Evolutionary conservation across 345 rosid genomes (phyloP).

Genomic region (Fremontodendron californicum): DNA sequence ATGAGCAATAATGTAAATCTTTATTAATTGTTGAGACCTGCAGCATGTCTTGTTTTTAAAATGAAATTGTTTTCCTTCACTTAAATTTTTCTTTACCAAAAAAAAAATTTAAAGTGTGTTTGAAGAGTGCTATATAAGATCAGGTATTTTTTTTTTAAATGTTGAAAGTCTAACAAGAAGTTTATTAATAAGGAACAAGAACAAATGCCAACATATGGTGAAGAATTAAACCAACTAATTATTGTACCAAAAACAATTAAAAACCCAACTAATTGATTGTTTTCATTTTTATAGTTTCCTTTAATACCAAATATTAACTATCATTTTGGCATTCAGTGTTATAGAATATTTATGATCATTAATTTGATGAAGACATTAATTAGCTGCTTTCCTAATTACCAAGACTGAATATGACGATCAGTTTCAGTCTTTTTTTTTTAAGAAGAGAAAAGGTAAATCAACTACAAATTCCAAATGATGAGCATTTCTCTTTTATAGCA

Average conservation of each 20-base stretch:
- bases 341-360: neutral
- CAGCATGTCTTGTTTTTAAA: no score
- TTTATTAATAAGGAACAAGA: neutral
- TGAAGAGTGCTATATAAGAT: neutral
- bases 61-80: no score
- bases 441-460: neutral
- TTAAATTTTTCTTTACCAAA: neutral
- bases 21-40: no score
- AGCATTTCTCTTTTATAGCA: neutral
- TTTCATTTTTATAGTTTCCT: neutral
- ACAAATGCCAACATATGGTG: neutral
- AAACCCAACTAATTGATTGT: neutral
- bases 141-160: neutral
- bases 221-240: neutral
- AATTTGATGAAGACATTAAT: neutral
- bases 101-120: neutral
- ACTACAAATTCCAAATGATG: neutral
- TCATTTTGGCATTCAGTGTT: neutral
- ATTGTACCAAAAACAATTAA: neutral
- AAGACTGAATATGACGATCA: neutral
- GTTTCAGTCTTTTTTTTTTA: neutral
- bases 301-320: neutral
- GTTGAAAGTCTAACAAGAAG: no score
- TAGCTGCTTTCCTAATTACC: neutral
- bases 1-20: no score